Evolutionary conservation across 345 rosid species (phyloP), one percentile per base, ranked within the genome.

Genomic region (Hibiscus tridactylites): DNA sequence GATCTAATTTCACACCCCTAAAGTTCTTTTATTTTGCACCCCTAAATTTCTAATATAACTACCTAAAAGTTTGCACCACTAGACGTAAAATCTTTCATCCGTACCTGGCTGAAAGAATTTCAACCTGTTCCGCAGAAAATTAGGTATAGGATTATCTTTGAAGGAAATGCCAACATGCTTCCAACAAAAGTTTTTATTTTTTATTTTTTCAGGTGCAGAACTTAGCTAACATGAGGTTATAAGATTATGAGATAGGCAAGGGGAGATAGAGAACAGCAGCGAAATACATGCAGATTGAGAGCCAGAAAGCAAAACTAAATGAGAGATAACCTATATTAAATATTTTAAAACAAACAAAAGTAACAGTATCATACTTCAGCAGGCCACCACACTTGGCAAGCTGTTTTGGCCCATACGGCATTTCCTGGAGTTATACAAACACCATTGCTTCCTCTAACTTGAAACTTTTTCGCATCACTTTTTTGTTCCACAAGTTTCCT

Each of bases 371-470:
- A 0, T 67, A 67, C 71, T 67, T 67, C 58, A 67, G 71, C 71
- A 28, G 71, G 71, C 71, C 71, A 67, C 71, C 71, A 67, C 42
- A 6, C 58, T 47, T 28, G 39, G 58, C 71, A 67, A 47, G 24
- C 71, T 15, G 71, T 67, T 67, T 47, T 67, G 42, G 71, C 71
- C 71, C 71, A 67, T 15, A 67, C 16, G 1, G 2, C 58, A 49
- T 67, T 67, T 67, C 71, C 71, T 16, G 58, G 58, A 67, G 71
- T 47, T 47, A 67, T 26, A 58, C 71, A 67, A 26, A 67, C 26
- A 28, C 71, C 71, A 67, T 9, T 67, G 58, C 44, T 67, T 67
- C 39, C 58, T 47, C 24, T 26, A 67, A 67, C 58, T 49, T 67
- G 24, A 28, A 28, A 15, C 53, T 67, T 49, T 37, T 67, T 28